Conservation (phyloP, 75 land plant species). For the Azolla pinnata region DNA sequence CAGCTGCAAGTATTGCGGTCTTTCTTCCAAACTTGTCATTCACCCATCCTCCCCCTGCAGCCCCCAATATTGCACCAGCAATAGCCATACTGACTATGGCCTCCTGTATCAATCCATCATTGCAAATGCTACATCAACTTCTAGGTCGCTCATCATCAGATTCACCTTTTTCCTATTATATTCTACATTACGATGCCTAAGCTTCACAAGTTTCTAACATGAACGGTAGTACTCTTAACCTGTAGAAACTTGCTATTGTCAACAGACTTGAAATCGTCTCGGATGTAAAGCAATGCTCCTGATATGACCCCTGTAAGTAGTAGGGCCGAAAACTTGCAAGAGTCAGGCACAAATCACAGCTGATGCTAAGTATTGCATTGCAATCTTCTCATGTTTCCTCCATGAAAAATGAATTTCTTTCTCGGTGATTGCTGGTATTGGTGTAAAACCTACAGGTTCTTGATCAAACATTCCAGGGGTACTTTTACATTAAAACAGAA, state of each 20-base stretch:
- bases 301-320: slow-evolving; percentile 63
- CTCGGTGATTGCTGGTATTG: too few relatives aligned
- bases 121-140: not conserved
- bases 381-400: too few relatives aligned
- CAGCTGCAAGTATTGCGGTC: slow-evolving; percentile 40
- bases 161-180: not conserved
- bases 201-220: too few relatives aligned
- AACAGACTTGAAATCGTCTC: slow-evolving; percentile 61
- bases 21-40: slow-evolving; percentile 57
- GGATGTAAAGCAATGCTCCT: slow-evolving; percentile 66
- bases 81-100: slow-evolving; percentile 76
- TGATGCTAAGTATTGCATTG: too few relatives aligned
- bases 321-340: too few relatives aligned
- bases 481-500: too few relatives aligned
- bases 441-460: too few relatives aligned
- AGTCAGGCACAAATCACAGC: too few relatives aligned
- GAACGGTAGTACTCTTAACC: slow-evolving; percentile 23
- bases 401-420: too few relatives aligned
- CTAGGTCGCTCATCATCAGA: not conserved
- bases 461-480: too few relatives aligned
- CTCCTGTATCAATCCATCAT: slow-evolving; percentile 25
- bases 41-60: slow-evolving; percentile 56
- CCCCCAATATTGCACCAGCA: slow-evolving; percentile 74
- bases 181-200: too few relatives aligned
- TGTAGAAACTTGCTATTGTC: slow-evolving; percentile 50